Percentiles rank a stretch among this genome's conserved stretches.
Conservation (phyloP, 345 rosid genomes). For the Odontarrhena argentea region DNA sequence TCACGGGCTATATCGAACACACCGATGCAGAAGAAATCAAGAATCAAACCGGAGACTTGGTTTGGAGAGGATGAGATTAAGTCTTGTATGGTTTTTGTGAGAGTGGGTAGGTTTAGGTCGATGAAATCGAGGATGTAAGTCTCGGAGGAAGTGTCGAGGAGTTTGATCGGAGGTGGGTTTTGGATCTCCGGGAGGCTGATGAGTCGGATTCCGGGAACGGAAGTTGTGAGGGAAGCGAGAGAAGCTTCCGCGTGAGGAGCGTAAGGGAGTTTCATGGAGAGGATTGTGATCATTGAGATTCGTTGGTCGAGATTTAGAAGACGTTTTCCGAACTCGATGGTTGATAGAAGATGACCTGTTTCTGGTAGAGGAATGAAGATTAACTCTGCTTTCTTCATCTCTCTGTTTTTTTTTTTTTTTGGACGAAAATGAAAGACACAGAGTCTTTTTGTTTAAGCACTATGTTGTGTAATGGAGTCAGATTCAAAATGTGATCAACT, state of each 20-base stretch:
- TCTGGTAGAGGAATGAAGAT: constrained; percentile 40
- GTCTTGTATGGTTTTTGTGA: constrained; percentile 26
- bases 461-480: neutral
- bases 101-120: constrained; percentile 13
- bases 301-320: constrained; percentile 40
- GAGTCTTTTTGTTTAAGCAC: neutral
- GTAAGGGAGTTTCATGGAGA: constrained; percentile 43
- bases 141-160: constrained; percentile 42
- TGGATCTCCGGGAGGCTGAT: constrained; percentile 38
- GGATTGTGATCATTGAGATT: constrained; percentile 36
- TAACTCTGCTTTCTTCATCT: constrained; percentile 37
- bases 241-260: constrained; percentile 42
- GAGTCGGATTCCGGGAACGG: constrained; percentile 33
- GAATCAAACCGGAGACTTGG: constrained; percentile 46
- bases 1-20: constrained; percentile 55
- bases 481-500: neutral
- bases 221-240: constrained; percentile 29
- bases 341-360: constrained; percentile 52
- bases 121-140: constrained; percentile 39
- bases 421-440: neutral
- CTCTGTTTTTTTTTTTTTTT: neutral
- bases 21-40: constrained; percentile 54
- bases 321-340: constrained; percentile 54
- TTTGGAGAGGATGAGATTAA: constrained; percentile 29
- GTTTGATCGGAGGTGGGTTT: constrained; percentile 38